Conservation (phyloP, 2,329 filamentous ascomycete genomes). For the Venturia aucupariae region DNA sequence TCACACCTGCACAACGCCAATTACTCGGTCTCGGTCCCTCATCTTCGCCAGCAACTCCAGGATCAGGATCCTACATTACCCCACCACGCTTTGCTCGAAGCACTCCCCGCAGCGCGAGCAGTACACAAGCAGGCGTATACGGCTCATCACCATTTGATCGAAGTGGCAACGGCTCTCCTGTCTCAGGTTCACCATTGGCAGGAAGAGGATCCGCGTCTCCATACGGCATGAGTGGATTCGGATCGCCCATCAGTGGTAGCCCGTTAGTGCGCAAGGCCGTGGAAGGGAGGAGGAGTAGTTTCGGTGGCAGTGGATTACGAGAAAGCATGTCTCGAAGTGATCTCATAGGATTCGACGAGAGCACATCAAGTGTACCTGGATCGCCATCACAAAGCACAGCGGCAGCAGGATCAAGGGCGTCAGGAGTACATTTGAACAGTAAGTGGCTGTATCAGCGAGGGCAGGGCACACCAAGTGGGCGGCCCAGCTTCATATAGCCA, state of each 20-base stretch:
- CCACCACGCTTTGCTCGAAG: slow-evolving; percentile 80
- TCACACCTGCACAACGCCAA: slow-evolving; percentile 80
- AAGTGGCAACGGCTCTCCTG: background rate
- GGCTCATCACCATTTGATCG: slow-evolving; percentile 17
- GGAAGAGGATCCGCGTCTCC: slow-evolving; percentile 4
- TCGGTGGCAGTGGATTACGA: slow-evolving; percentile 27
- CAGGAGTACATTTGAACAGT: slow-evolving; percentile 72
- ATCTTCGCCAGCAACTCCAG: slow-evolving; percentile 52
- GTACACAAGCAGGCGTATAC: slow-evolving; percentile 32
- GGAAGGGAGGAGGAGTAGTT: slow-evolving; percentile 8
- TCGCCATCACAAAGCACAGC: slow-evolving; percentile 38
- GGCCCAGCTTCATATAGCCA: background rate
- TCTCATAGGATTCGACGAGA: slow-evolving; percentile 14
- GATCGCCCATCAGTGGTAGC: slow-evolving; percentile 11
- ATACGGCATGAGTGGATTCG: slow-evolving; percentile 8
- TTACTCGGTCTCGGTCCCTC: slow-evolving; percentile 72
- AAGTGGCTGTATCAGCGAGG: slow-evolving; percentile 79
- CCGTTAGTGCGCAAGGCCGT: slow-evolving; percentile 12
- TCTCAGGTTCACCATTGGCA: background rate
- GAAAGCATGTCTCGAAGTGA: slow-evolving; percentile 31
- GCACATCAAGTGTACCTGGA: background rate
- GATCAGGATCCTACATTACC: slow-evolving; percentile 62
- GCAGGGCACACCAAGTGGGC: slow-evolving; percentile 5
- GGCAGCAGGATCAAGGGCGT: slow-evolving; percentile 42
- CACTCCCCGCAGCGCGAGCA: slow-evolving; percentile 53